Conservation (phyloP, 2,329 filamentous ascomycete species). For the Phyllachora maydis region DNA sequence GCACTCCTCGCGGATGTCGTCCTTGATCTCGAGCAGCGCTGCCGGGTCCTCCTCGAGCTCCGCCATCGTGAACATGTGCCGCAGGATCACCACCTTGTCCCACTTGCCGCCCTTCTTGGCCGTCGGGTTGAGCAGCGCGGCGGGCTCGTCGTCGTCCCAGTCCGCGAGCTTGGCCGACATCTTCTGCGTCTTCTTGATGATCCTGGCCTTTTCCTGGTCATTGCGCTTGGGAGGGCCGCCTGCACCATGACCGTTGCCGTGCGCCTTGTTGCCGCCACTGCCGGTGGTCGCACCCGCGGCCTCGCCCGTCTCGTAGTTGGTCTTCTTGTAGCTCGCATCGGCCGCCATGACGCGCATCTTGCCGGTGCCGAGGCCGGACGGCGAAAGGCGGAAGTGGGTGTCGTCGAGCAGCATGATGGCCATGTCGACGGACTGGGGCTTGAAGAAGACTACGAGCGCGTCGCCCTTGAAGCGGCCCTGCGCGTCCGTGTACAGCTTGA, state of each 20-base stretch:
- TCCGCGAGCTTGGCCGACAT: constrained; percentile 81
- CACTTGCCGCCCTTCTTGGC: constrained; percentile 31
- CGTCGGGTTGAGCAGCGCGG: constrained; percentile 24
- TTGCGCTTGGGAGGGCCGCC: constrained; percentile 15
- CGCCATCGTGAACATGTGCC: constrained; percentile 78
- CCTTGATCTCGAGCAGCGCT: constrained; percentile 75
- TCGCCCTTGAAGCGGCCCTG: constrained; percentile 82
- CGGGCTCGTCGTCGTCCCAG: constrained; percentile 80
- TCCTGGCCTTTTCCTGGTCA: constrained; percentile 63
- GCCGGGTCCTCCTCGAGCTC: constrained; percentile 73
- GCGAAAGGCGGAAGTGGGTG: constrained; percentile 51
- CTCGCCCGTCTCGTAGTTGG: constrained; percentile 35
- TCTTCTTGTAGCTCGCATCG: constrained; percentile 81
- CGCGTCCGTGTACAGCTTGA: constrained; percentile 80
- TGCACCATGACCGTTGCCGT: constrained; percentile 4
- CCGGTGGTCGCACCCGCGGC: background rate
- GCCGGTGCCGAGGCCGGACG: constrained; percentile 28
- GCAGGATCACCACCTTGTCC: constrained; percentile 71
- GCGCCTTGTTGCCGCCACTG: constrained; percentile 1
- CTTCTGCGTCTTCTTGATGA: constrained; percentile 80
- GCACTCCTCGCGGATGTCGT: constrained; percentile 84
- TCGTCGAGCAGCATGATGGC: constrained; percentile 68
- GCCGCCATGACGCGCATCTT: constrained; percentile 68
- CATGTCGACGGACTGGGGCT: constrained; percentile 77
- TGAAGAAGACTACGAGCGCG: constrained; percentile 84